phyloP scores from a whole-genome alignment of 1,284 basidiomycete species.

The Spongispora temasekensis region DNA sequence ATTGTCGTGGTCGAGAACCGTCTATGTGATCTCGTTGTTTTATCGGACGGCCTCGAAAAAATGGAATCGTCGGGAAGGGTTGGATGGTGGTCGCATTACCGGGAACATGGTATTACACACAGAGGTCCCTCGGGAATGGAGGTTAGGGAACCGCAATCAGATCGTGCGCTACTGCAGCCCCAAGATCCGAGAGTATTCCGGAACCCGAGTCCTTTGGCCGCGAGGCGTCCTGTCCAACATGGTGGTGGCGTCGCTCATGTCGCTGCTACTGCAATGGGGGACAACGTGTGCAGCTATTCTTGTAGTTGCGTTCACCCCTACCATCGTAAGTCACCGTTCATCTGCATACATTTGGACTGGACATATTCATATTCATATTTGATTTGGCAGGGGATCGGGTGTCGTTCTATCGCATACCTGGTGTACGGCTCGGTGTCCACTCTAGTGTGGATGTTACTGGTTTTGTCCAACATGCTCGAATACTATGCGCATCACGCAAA shows the following conservation, averaged over 20 bases:
- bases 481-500: conserved; percentile 29
- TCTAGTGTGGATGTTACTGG: conserved; percentile 39
- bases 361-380: neutral
- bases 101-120: neutral
- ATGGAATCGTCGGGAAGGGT: conserved; percentile 3
- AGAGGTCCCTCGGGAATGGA: conserved; percentile 12
- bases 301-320: conserved; percentile 40
- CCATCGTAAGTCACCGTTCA: conserved; percentile 22
- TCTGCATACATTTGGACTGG: neutral
- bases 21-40: conserved; percentile 16
- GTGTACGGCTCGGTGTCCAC: conserved; percentile 41
- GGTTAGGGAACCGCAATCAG: conserved; percentile 29
- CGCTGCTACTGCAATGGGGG: conserved; percentile 42
- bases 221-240: conserved; percentile 35
- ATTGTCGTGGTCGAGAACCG: conserved; percentile 27
- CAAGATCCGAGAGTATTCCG: neutral
- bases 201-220: conserved; percentile 24
- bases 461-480: conserved; percentile 39
- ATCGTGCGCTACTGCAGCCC: conserved; percentile 30
- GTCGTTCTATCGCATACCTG: conserved; percentile 41
- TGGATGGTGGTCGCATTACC: neutral
- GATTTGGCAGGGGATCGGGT: conserved; percentile 35
- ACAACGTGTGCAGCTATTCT: conserved; percentile 40
- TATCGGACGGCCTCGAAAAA: conserved; percentile 27
- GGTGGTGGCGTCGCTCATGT: conserved; percentile 35